Evolutionary conservation across 1,284 basidiomycete species (phyloP).

Genomic region (Acaromyces ingoldii): DNA sequence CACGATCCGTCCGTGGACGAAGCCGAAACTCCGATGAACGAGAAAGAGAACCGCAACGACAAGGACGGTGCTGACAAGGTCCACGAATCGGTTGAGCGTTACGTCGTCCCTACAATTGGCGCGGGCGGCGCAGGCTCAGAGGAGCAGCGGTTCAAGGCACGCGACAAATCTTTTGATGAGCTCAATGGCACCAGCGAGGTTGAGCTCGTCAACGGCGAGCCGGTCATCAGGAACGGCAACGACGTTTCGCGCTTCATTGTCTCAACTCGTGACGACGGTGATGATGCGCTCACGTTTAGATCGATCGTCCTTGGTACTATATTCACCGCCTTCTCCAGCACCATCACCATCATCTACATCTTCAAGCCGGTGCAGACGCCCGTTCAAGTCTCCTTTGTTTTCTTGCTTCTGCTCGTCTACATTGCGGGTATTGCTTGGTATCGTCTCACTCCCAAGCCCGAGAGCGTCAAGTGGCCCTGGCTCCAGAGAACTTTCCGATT

Average conservation of each 20-base stretch:
- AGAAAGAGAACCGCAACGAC: too few relatives aligned
- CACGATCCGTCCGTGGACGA: too few relatives aligned
- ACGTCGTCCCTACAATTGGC: too few relatives aligned
- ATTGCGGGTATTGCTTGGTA: constrained; percentile 60
- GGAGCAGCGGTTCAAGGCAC: too few relatives aligned
- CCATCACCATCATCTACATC: constrained; percentile 54
- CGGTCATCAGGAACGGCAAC: constrained; percentile 7
- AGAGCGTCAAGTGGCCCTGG: constrained; percentile 20
- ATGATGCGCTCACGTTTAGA: constrained; percentile 60
- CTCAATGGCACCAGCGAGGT: too few relatives aligned
- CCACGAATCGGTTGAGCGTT: too few relatives aligned
- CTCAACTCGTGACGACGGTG: constrained; percentile 63
- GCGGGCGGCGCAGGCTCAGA: too few relatives aligned
- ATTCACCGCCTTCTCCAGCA: constrained; percentile 59
- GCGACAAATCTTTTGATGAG: too few relatives aligned
- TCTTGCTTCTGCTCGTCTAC: constrained; percentile 61
- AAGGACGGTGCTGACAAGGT: too few relatives aligned
- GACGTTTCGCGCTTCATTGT: constrained; percentile 64
- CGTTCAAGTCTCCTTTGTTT: constrained; percentile 60
- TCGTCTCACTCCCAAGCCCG: constrained; percentile 46
- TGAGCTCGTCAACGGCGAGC: neutral
- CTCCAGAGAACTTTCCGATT: constrained; percentile 55
- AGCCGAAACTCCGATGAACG: too few relatives aligned
- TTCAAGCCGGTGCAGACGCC: constrained; percentile 60
- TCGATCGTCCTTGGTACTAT: constrained; percentile 60